A percentile compares a stretch with the other conserved stretches of the same genome.
Conservation (phyloP, 208 protist species). For the Zelonia costaricensis region DNA sequence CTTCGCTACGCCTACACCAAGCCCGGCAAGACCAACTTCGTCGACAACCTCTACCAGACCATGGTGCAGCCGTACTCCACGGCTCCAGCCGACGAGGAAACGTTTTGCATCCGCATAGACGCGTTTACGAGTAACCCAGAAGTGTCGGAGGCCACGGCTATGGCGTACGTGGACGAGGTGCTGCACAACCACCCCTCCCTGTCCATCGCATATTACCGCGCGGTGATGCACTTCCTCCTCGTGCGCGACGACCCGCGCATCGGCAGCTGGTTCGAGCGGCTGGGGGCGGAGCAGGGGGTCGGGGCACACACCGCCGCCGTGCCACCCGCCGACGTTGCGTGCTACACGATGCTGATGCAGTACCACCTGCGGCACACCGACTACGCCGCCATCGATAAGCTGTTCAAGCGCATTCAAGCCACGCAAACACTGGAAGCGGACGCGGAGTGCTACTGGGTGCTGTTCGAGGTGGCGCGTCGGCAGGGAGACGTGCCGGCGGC, state of each 20-base stretch:
- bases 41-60: slow-evolving; percentile 17
- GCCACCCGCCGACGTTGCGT: slow-evolving; percentile 40
- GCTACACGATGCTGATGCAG: slow-evolving; percentile 60
- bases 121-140: slow-evolving; percentile 33
- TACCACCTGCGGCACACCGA: slow-evolving; percentile 52
- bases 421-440: slow-evolving; percentile 55
- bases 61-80: slow-evolving; percentile 38
- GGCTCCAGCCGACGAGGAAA: slow-evolving; percentile 59
- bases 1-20: slow-evolving; percentile 46
- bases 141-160: slow-evolving; percentile 24
- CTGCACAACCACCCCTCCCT: slow-evolving; percentile 14
- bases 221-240: slow-evolving; percentile 58
- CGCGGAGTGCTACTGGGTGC: slow-evolving; percentile 55
- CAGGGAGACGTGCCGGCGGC: slow-evolving; percentile 35
- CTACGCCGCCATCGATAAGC: slow-evolving; percentile 40
- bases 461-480: slow-evolving; percentile 57
- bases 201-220: slow-evolving; percentile 44
- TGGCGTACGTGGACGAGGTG: slow-evolving; percentile 24
- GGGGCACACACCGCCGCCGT: neutral
- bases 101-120: slow-evolving; percentile 73
- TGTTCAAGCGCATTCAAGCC: slow-evolving; percentile 71
- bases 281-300: slow-evolving; percentile 9
- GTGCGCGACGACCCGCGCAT: slow-evolving; percentile 43
- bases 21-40: slow-evolving; percentile 12
- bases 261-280: slow-evolving; percentile 50